Evolutionary conservation across 208 protist species (phyloP).

Genomic region (Borovskyia barvae): DNA sequence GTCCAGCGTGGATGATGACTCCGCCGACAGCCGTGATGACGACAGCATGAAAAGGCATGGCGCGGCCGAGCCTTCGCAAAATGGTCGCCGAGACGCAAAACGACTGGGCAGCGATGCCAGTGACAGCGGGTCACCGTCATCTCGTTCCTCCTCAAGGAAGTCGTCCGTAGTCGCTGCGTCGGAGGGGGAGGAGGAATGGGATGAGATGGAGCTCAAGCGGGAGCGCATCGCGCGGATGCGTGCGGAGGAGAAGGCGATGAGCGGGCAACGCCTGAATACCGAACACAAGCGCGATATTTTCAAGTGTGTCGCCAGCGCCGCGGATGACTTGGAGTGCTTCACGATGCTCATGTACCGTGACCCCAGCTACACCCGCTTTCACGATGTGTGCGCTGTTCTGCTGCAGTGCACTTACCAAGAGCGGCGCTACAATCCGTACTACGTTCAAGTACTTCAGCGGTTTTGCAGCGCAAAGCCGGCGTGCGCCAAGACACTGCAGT

Average conservation of each 20-base stretch:
- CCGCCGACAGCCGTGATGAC: not conserved
- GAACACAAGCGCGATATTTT: constrained; percentile 82
- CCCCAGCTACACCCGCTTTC: constrained; percentile 57
- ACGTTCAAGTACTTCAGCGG: constrained; percentile 66
- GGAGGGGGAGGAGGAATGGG: constrained; percentile 21
- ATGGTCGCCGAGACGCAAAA: not conserved
- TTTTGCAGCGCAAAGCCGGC: constrained; percentile 61
- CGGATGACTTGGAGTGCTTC: constrained; percentile 82
- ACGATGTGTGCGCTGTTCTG: constrained; percentile 60
- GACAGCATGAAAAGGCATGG: not conserved
- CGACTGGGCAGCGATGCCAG: not conserved
- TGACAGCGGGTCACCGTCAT: not conserved
- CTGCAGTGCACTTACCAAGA: constrained; percentile 76
- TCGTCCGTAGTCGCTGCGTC: not conserved
- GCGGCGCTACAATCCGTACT: constrained; percentile 69
- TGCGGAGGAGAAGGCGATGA: constrained; percentile 56
- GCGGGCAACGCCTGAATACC: constrained; percentile 71
- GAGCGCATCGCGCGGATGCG: constrained; percentile 52
- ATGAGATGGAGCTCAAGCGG: constrained; percentile 26
- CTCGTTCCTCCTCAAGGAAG: not conserved
- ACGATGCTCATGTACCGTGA: constrained; percentile 77
- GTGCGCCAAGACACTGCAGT: constrained; percentile 75
- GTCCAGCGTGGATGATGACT: not conserved
- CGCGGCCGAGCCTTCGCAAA: not conserved
- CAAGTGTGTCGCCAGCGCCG: constrained; percentile 41